Evolutionary conservation across 768 basidiomycete genomes (phyloP), one percentile per base, ranked within the genome.

Genomic region (Podaxis pistillaris): DNA sequence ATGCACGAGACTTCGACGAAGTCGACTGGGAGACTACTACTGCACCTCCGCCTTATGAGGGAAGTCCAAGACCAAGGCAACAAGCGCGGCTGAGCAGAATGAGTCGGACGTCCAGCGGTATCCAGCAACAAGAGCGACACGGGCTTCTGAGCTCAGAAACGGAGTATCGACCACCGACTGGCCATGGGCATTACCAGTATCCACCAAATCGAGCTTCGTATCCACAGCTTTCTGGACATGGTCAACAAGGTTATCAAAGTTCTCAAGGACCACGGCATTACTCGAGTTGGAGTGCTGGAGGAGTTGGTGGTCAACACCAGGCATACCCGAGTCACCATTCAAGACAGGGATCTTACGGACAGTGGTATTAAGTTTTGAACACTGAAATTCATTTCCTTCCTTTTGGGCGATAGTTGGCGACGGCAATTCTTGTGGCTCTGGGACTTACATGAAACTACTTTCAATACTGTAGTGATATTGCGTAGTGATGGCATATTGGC

Each of bases 1-100:
- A 93, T 68, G 82, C 81, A 66, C 86, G 90, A 19, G 91, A 94
- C 70, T 81, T 89, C 63, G 91, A 90, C 57, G 92, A 96, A 73
- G 70, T 88, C 50, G 93, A 95, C 68, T 96, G 92, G 93, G 95
- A 97, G 60, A 76, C 78, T 28, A 40, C 17, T 15, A 19, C 30
- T 30, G 7, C 58, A 24, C 40, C 60, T 36, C 60, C 52, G 9
- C 12, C 37, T 15, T 53, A 54, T 7, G 38, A 61, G 36, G 28
- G 54, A 33, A 19, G n/a, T 5, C 57, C 44, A 56, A 17, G 38
- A 24, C 57, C 13, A 47, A 58, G 47, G 13, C 47, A 30, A 22
- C 17, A 28, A 36, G 30, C 47, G 12, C n/a, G n/a, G 28, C 17
- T 49, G 5, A 6, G 15, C 5, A 26, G 30, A 12, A 26, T 4